A percentile compares a stretch with the other conserved stretches of the same genome.
phyloP scores from a whole-genome alignment of 352 stramenopile species.

The Phytopythium kandeliae region DNA sequence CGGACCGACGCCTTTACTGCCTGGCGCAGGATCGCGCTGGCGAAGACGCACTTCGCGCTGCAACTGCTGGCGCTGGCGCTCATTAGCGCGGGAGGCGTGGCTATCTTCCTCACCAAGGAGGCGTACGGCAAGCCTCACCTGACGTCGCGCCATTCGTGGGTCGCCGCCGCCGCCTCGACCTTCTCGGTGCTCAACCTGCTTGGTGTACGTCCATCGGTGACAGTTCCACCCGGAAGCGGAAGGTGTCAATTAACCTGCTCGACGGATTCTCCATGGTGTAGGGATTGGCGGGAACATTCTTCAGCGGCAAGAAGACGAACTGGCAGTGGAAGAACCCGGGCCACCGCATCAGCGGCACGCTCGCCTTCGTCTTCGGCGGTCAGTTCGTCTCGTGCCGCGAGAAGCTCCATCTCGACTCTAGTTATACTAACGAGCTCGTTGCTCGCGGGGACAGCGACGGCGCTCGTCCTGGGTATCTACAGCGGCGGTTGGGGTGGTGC shows the following conservation, averaged over 20 bases:
- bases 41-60: conserved; percentile 44
- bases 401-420: too few species aligned
- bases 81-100: conserved; percentile 31
- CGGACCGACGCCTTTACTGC: too few species aligned
- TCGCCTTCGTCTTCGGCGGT: conserved; percentile 50
- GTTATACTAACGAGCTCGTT: background rate
- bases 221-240: too few species aligned
- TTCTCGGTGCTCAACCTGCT: conserved; percentile 55
- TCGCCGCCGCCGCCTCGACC: conserved; percentile 33
- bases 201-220: conserved; percentile 22
- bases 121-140: conserved; percentile 55
- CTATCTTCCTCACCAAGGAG: conserved; percentile 56
- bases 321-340: conserved; percentile 70
- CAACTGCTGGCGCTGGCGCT: conserved; percentile 43
- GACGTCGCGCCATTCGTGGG: conserved; percentile 67
- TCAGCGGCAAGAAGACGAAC: conserved; percentile 51
- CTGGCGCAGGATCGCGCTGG: conserved; percentile 23
- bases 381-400: too few species aligned
- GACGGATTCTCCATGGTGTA: conserved; percentile 8
- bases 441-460: conserved; percentile 17
- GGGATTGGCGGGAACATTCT: conserved; percentile 41
- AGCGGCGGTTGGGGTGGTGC: conserved; percentile 42
- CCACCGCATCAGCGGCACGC: conserved; percentile 47
- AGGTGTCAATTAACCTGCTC: too few species aligned
- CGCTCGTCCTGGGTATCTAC: conserved; percentile 45